Evolutionary conservation across 805 yeast species (phyloP).

Genomic region (Ogataea siamensis): DNA sequence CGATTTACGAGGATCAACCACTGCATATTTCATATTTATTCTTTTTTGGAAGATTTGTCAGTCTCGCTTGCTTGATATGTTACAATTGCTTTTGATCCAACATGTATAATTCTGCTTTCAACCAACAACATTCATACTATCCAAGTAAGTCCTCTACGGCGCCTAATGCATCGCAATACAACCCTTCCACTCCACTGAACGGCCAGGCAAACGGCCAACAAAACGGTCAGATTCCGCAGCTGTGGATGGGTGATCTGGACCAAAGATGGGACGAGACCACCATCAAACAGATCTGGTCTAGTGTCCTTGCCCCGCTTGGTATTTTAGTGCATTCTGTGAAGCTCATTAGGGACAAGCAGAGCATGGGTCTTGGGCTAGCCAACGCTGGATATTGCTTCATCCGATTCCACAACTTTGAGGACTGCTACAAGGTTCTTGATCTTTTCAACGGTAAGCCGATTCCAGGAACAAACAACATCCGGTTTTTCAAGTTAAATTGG

Average conservation of each 20-base stretch:
- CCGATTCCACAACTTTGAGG: constrained; percentile 59
- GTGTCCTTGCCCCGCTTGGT: constrained; percentile 53
- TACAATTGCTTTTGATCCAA: constrained; percentile 4
- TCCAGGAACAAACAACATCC: constrained; percentile 57
- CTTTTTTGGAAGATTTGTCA: not conserved
- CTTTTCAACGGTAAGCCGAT: constrained; percentile 64
- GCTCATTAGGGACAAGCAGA: constrained; percentile 64
- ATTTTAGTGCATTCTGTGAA: constrained; percentile 51
- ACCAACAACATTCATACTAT: constrained; percentile 5
- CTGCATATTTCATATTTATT: constrained; percentile 1
- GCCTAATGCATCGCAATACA: constrained; percentile 1
- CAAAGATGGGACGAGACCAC: constrained; percentile 76
- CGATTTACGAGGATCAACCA: not conserved
- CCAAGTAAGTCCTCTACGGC: not conserved
- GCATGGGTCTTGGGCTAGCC: constrained; percentile 32
- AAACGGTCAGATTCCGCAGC: constrained; percentile 36
- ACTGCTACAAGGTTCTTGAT: constrained; percentile 63
- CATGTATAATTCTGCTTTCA: constrained; percentile 7
- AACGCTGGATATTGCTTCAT: constrained; percentile 82
- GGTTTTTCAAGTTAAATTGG: constrained; percentile 72
- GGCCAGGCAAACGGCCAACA: constrained; percentile 3
- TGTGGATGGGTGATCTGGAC: constrained; percentile 93
- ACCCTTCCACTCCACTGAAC: not conserved
- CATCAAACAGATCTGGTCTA: constrained; percentile 66
- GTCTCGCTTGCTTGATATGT: constrained; percentile 6